phyloP scores from a whole-genome alignment of 768 basidiomycete genomes.

The Tylopilus subfusipes region DNA sequence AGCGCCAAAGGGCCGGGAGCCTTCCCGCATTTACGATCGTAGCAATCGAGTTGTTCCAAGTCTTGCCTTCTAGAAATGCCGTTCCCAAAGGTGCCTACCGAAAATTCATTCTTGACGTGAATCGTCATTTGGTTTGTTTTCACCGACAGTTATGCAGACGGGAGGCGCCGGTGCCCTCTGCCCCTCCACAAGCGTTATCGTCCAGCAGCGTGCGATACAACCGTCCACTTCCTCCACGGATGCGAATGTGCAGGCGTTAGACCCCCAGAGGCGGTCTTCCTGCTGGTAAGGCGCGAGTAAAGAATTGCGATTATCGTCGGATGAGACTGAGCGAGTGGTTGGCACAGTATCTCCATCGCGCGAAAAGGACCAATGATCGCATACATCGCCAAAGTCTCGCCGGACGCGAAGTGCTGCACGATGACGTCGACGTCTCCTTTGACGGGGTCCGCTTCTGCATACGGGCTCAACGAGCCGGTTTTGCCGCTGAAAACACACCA shows the following conservation, averaged over 20 bases:
- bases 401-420: too few relatives aligned
- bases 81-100: background rate
- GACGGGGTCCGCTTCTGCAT: background rate
- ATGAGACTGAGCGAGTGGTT: background rate
- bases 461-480: background rate
- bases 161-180: too few relatives aligned
- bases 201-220: too few relatives aligned
- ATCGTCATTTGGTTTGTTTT: too few relatives aligned
- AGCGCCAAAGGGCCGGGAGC: background rate
- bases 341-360: background rate
- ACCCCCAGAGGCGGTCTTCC: too few relatives aligned
- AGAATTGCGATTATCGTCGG: background rate
- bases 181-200: too few relatives aligned
- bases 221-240: too few relatives aligned
- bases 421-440: background rate
- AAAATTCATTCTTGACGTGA: too few relatives aligned
- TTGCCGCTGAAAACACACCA: background rate
- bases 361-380: background rate
- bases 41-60: background rate
- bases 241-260: too few relatives aligned
- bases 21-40: background rate
- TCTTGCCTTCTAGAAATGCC: background rate
- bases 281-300: background rate
- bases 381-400: background rate
- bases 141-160: too few relatives aligned